Evolutionary conservation across 106 monocot species (phyloP).

Genomic region (Allium fistulosum): DNA sequence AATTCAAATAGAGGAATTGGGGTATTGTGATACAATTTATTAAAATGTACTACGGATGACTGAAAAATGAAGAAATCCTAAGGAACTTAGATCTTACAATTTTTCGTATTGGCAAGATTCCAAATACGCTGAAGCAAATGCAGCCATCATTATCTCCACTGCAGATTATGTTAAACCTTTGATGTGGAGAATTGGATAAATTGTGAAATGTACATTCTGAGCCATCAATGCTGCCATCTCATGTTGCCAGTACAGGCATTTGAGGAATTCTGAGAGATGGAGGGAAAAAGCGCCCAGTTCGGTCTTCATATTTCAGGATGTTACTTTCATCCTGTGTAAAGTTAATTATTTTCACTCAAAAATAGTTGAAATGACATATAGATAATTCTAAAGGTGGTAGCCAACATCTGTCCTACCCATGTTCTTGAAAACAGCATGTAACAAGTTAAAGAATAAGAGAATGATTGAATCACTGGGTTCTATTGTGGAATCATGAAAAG

Average conservation of each 20-base stretch:
- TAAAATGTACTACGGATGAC: too few relatives aligned
- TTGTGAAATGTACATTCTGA: conserved; percentile 62
- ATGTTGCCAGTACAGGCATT: conserved; percentile 65
- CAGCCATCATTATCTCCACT: conserved; percentile 85
- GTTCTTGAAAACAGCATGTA: too few relatives aligned
- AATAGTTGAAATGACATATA: too few relatives aligned
- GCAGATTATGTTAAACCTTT: conserved; percentile 79
- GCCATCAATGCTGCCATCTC: conserved; percentile 64
- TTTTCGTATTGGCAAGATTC: conserved; percentile 87
- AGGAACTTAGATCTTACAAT: conserved; percentile 47
- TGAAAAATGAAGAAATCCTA: too few relatives aligned
- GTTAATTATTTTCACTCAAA: too few relatives aligned
- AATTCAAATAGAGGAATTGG: too few relatives aligned
- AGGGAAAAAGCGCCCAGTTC: conserved; percentile 85
- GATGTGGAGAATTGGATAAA: conserved; percentile 42
- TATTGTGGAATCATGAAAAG: too few relatives aligned
- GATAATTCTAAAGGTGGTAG: too few relatives aligned
- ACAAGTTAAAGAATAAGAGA: too few relatives aligned
- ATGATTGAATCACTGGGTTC: too few relatives aligned
- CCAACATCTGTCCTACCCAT: too few relatives aligned
- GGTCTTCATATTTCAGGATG: conserved; percentile 60
- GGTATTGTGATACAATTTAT: too few relatives aligned
- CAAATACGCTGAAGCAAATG: conserved; percentile 95
- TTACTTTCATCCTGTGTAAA: conserved; percentile 27
- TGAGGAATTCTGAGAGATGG: conserved; percentile 78